Evolutionary conservation across 2,329 filamentous ascomycete genomes (phyloP).

Genomic region (Xylaria digitata): DNA sequence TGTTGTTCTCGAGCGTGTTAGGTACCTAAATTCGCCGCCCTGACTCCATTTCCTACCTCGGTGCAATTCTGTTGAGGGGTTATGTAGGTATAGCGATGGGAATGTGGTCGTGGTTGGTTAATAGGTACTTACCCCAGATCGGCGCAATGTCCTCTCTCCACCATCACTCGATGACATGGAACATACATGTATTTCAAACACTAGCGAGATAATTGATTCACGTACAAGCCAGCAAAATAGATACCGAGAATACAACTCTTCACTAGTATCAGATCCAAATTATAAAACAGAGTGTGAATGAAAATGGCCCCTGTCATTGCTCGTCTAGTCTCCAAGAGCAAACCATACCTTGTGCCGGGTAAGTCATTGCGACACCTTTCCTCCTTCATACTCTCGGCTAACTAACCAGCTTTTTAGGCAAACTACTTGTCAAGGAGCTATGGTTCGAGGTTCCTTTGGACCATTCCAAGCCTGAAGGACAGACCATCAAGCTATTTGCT

Average conservation of each 20-base stretch:
- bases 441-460: slow-evolving; percentile 89
- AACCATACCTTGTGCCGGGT: slow-evolving; percentile 56
- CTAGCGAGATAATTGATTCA: not conserved
- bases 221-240: not conserved
- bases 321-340: slow-evolving; percentile 52
- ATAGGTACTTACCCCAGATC: no score
- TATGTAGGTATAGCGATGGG: not conserved
- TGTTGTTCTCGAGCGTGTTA: not conserved
- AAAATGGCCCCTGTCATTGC: slow-evolving; percentile 46
- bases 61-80: not conserved
- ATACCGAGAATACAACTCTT: not conserved
- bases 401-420: slow-evolving; percentile 62
- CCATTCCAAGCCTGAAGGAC: slow-evolving; percentile 70
- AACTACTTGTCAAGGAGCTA: slow-evolving; percentile 80
- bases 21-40: not conserved
- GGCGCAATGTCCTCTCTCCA: not conserved
- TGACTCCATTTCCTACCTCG: not conserved
- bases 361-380: slow-evolving; percentile 16
- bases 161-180: not conserved
- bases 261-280: not conserved
- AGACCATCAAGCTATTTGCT: slow-evolving; percentile 79
- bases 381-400: slow-evolving; percentile 22
- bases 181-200: not conserved
- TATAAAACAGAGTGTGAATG: not conserved
- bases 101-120: not conserved